Percentiles rank a stretch among this genome's conserved stretches.
Evolutionary conservation across 2,329 filamentous ascomycete genomes (phyloP).

Genomic region (Tympanopsis confertula): DNA sequence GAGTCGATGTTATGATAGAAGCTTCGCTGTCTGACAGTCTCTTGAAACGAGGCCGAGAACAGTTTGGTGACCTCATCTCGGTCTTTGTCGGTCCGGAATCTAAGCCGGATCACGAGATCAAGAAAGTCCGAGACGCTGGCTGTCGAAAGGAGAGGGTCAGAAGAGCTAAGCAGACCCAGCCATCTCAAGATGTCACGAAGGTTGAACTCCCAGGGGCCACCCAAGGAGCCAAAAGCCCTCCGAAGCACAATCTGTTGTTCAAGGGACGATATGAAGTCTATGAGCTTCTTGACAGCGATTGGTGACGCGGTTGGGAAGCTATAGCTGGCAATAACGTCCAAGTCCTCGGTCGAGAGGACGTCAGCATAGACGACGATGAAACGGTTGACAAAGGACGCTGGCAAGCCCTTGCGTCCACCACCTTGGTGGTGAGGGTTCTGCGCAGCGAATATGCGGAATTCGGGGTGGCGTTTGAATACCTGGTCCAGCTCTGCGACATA

Average conservation of each 20-base stretch:
- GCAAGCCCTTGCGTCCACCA: conserved; percentile 85
- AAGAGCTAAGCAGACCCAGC: conserved; percentile 59
- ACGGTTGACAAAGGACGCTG: conserved; percentile 91
- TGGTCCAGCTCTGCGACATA: conserved; percentile 93
- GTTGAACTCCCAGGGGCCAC: conserved; percentile 91
- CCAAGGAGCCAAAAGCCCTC: conserved; percentile 46
- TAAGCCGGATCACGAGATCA: conserved; percentile 71
- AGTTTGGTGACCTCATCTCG: conserved; percentile 51
- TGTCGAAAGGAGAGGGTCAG: conserved; percentile 48
- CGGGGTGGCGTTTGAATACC: conserved; percentile 76
- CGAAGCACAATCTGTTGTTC: conserved; percentile 58
- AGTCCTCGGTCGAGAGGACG: conserved; percentile 69
- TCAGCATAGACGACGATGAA: conserved; percentile 98
- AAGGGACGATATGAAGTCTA: conserved; percentile 70
- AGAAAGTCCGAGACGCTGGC: conserved; percentile 62
- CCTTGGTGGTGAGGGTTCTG: conserved; percentile 98
- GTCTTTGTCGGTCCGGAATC: conserved; percentile 68
- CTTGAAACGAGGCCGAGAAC: conserved; percentile 55
- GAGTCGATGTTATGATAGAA: conserved; percentile 62
- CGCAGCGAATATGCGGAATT: conserved; percentile 91
- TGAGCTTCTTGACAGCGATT: conserved; percentile 53
- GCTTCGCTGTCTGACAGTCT: conserved; percentile 35
- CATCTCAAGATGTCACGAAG: conserved; percentile 81
- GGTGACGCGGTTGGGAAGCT: conserved; percentile 57
- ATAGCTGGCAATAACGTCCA: conserved; percentile 69